phyloP scores from a whole-genome alignment of 257 asterid genomes.

The Agastache rugosa region DNA sequence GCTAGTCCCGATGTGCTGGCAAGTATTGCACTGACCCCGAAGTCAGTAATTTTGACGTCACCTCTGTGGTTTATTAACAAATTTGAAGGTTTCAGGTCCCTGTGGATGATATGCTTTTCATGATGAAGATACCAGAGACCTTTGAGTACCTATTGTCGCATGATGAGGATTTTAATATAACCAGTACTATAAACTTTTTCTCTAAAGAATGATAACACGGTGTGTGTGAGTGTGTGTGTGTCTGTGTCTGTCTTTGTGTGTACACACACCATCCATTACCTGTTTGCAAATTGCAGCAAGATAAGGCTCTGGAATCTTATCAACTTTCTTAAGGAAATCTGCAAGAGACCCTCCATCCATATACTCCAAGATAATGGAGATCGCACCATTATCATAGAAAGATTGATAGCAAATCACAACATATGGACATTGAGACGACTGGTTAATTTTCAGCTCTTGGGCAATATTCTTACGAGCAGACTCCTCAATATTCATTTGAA shows the following conservation, averaged over 20 bases:
- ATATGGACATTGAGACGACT: slow-evolving; percentile 90
- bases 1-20: slow-evolving; percentile 89
- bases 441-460: slow-evolving; percentile 96
- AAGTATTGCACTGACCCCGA: slow-evolving; percentile 93
- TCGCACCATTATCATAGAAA: slow-evolving; percentile 96
- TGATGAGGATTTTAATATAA: slow-evolving; percentile 10
- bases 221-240: neutral
- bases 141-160: slow-evolving; percentile 75
- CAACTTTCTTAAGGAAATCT: slow-evolving; percentile 83
- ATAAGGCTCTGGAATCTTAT: slow-evolving; percentile 84
- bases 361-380: slow-evolving; percentile 92
- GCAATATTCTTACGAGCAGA: slow-evolving; percentile 81
- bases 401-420: slow-evolving; percentile 92
- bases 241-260: no score
- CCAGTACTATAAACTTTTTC: slow-evolving; percentile 14
- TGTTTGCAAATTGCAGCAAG: slow-evolving; percentile 96
- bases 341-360: slow-evolving; percentile 99
- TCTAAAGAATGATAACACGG: neutral
- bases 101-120: slow-evolving; percentile 92
- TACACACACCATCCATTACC: slow-evolving; percentile 46
- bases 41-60: slow-evolving; percentile 96
- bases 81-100: slow-evolving; percentile 97
- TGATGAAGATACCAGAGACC: slow-evolving; percentile 99
- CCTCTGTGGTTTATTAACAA: slow-evolving; percentile 93
- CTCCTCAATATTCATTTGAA: slow-evolving; percentile 95